A percentile compares a stretch with the other conserved stretches of the same genome.
phyloP scores from a whole-genome alignment of 495 filamentous ascomycete genomes.

The Penicillium subrubescens region DNA sequence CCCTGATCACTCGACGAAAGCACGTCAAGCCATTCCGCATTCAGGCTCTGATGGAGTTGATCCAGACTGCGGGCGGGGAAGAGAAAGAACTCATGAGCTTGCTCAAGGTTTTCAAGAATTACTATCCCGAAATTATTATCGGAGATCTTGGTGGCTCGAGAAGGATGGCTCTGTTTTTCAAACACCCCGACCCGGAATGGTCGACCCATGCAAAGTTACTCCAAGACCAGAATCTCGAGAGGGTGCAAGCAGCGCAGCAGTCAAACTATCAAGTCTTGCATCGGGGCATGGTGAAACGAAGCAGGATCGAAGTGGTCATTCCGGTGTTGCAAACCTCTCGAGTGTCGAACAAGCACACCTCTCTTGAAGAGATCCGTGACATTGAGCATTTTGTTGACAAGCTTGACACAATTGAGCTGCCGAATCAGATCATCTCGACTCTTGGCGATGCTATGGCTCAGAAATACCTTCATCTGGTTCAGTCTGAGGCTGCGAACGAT shows the following conservation, averaged over 20 bases:
- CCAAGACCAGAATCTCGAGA: conserved; percentile 56
- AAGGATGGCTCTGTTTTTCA: conserved; percentile 44
- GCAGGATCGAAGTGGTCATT: conserved; percentile 53
- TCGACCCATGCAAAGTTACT: conserved; percentile 65
- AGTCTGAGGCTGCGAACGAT: conserved; percentile 55
- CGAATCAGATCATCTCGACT: conserved; percentile 77
- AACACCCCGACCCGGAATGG: conserved; percentile 83
- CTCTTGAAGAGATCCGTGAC: conserved; percentile 78
- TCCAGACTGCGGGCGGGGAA: conserved; percentile 47
- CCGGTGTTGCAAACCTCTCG: conserved; percentile 75
- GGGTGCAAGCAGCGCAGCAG: conserved; percentile 26
- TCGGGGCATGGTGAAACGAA: conserved; percentile 46
- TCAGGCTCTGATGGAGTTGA: conserved; percentile 69
- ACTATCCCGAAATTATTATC: conserved; percentile 87
- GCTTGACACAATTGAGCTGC: conserved; percentile 77
- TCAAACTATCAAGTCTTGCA: conserved; percentile 49
- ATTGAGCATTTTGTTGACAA: conserved; percentile 72
- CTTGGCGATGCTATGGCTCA: conserved; percentile 77
- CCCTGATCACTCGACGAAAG: conserved; percentile 78
- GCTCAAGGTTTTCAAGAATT: conserved; percentile 83
- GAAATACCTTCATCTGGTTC: conserved; percentile 68
- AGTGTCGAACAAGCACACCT: conserved; percentile 49
- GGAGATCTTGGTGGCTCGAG: conserved; percentile 54
- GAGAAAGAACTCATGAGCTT: conserved; percentile 78
- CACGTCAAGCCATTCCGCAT: conserved; percentile 87